A percentile compares a stretch with the other conserved stretches of the same genome.
These are phyloP conservation scores for Coemansia sp. DNA, from an alignment of 192 early-diverging fungal genomes.

Conservation along the genomic window DNA sequence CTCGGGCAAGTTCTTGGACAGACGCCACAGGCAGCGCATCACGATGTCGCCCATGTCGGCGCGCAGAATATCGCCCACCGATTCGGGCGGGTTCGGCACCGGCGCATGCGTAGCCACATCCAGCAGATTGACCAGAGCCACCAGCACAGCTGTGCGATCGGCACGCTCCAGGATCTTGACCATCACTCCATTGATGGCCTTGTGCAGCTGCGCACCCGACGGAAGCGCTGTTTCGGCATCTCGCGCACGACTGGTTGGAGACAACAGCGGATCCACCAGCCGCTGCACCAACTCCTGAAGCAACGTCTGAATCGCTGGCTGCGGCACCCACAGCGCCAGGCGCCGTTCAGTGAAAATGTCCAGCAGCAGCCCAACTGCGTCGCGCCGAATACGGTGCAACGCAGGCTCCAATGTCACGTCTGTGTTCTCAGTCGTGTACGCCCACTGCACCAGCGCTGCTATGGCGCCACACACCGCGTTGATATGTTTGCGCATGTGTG, in stretches of 20 bases:
- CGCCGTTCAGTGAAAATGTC: constrained; percentile 70
- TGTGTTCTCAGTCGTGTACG: constrained; percentile 24
- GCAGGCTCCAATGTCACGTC: constrained; percentile 27
- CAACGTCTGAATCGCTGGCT: constrained; percentile 65
- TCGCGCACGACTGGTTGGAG: constrained; percentile 29
- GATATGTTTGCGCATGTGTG: constrained; percentile 22
- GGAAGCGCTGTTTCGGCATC: constrained; percentile 25
- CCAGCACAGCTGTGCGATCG: constrained; percentile 75
- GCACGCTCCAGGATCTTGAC: constrained; percentile 89
- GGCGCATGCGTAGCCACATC: constrained; percentile 56
- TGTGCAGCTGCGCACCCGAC: constrained; percentile 49
- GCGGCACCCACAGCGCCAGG: constrained; percentile 64
- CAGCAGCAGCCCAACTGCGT: constrained; percentile 59
- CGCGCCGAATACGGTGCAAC: constrained; percentile 69
- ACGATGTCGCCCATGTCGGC: constrained; percentile 80
- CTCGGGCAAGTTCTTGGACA: constrained; percentile 80
- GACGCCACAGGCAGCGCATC: constrained; percentile 97
- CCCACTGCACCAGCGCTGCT: constrained; percentile 34
- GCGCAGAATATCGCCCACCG: constrained; percentile 54
- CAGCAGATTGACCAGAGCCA: constrained; percentile 72
- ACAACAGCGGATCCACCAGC: constrained; percentile 75
- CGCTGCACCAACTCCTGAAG: constrained; percentile 77
- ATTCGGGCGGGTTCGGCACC: constrained; percentile 57
- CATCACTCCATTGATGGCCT: constrained; percentile 73
- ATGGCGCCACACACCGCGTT: constrained; percentile 24